phyloP scores from a whole-genome alignment of 306 rosid genomes.

The Cicer chorassanicum region DNA sequence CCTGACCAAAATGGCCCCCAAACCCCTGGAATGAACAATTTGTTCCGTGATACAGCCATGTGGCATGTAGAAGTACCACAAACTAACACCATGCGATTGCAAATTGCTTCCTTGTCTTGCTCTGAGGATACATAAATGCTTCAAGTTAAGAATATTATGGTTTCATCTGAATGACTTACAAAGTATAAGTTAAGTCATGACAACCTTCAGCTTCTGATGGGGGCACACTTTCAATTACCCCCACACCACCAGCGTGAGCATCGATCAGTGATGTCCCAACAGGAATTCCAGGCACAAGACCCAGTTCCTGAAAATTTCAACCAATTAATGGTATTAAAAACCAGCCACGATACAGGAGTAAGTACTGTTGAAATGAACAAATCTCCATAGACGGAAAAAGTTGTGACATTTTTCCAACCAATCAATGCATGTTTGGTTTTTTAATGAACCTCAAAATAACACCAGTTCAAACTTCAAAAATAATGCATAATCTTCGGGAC shows the following conservation, averaged over 20 bases:
- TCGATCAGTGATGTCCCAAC: slow-evolving; percentile 94
- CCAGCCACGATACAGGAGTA: slow-evolving; percentile 14
- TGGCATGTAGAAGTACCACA: slow-evolving; percentile 99
- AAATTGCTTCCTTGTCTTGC: slow-evolving; percentile 64
- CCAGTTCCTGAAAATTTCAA: slow-evolving; percentile 80
- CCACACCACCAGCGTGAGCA: slow-evolving; percentile 99
- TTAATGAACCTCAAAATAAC: slow-evolving; percentile 53
- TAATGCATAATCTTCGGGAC: slow-evolving; percentile 56
- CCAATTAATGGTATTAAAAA: slow-evolving; percentile 20
- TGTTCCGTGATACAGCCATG: slow-evolving; percentile 82
- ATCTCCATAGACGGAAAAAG: slow-evolving; percentile 42
- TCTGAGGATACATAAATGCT: slow-evolving; percentile 53
- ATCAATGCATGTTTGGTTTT: slow-evolving; percentile 45
- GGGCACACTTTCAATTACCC: slow-evolving; percentile 86
- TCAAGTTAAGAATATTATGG: slow-evolving; percentile 33
- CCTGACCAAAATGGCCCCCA: slow-evolving; percentile 99
- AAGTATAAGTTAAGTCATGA: slow-evolving; percentile 31
- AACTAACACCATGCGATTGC: slow-evolving; percentile 82
- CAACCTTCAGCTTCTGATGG: slow-evolving; percentile 64
- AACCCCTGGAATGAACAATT: slow-evolving; percentile 94
- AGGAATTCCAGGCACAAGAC: slow-evolving; percentile 84
- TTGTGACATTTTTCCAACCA: slow-evolving; percentile 42
- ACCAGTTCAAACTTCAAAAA: slow-evolving; percentile 61
- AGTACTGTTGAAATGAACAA: slow-evolving; percentile 45
- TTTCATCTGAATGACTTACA: slow-evolving; percentile 36